phyloP scores from a whole-genome alignment of 129 eudicot species.

The Flaveria robusta region DNA sequence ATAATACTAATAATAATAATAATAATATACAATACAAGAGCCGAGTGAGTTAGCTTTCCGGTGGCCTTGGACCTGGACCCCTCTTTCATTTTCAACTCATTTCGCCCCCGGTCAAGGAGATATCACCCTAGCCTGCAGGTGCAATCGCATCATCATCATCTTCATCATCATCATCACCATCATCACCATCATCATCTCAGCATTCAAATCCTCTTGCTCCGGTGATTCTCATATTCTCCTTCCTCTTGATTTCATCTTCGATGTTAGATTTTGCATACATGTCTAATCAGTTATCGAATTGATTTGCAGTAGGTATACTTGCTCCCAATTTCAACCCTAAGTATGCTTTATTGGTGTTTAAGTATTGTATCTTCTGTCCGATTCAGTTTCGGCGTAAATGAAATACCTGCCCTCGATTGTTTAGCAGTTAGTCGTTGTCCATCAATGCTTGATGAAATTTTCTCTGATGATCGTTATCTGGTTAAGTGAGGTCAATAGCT shows the following conservation, averaged over 20 bases:
- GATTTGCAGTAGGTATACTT: not conserved
- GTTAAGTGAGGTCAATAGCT: not conserved
- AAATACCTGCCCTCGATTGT: not conserved
- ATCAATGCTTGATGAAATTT: not conserved
- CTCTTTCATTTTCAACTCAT: not conserved
- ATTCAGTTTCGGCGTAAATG: not conserved
- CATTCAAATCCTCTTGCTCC: conserved; percentile 8
- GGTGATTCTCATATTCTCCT: not conserved
- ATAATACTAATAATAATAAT: too few relatives aligned
- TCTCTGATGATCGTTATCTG: not conserved
- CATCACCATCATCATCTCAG: not conserved
- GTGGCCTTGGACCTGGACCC: conserved; percentile 1
- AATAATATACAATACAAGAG: not conserved
- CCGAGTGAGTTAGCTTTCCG: not conserved
- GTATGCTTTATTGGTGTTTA: not conserved
- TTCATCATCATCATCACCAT: conserved; percentile 1
- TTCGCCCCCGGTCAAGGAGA: conserved; percentile 1
- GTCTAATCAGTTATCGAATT: conserved; percentile 4
- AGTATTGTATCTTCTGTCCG: not conserved
- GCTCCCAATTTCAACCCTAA: conserved; percentile 22
- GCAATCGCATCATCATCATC: not conserved
- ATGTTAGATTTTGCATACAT: not conserved
- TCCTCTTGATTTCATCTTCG: not conserved
- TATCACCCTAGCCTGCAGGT: not conserved
- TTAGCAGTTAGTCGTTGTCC: not conserved